These are phyloP conservation scores for Rhododendron ovatum DNA, from an alignment of 148 eudicot species.

Conservation along the genomic window DNA sequence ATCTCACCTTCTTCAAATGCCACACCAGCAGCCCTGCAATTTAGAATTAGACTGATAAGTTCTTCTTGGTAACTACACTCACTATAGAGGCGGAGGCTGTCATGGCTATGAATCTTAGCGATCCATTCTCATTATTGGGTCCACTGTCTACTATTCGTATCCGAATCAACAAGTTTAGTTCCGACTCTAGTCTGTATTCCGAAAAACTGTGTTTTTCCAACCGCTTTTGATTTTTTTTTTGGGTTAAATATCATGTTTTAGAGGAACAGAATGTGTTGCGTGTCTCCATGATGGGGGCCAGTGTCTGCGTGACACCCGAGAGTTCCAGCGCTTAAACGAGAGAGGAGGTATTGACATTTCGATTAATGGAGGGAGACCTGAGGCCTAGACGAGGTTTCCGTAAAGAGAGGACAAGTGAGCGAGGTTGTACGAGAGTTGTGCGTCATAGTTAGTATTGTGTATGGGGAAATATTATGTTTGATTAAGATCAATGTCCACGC, in stretches of 20 bases:
- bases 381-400: too few relatives aligned
- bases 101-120: too few relatives aligned
- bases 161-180: neutral
- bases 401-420: too few relatives aligned
- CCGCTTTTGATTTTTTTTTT: neutral
- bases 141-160: neutral
- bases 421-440: too few relatives aligned
- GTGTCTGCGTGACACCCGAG: too few relatives aligned
- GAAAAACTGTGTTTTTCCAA: too few relatives aligned
- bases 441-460: too few relatives aligned
- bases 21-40: neutral
- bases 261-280: neutral
- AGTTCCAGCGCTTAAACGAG: neutral
- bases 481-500: neutral
- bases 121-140: too few relatives aligned
- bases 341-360: too few relatives aligned
- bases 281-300: neutral
- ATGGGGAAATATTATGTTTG: too few relatives aligned
- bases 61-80: neutral
- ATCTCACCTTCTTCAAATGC: conserved; percentile 30
- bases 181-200: too few relatives aligned
- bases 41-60: neutral
- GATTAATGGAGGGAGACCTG: too few relatives aligned
- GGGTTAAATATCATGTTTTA: neutral
- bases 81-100: neutral